A percentile compares a stretch with the other conserved stretches of the same genome.
These are phyloP conservation scores for Arthroderma sp. DNA, from an alignment of 2,329 filamentous ascomycete species.

Conservation along the genomic window DNA sequence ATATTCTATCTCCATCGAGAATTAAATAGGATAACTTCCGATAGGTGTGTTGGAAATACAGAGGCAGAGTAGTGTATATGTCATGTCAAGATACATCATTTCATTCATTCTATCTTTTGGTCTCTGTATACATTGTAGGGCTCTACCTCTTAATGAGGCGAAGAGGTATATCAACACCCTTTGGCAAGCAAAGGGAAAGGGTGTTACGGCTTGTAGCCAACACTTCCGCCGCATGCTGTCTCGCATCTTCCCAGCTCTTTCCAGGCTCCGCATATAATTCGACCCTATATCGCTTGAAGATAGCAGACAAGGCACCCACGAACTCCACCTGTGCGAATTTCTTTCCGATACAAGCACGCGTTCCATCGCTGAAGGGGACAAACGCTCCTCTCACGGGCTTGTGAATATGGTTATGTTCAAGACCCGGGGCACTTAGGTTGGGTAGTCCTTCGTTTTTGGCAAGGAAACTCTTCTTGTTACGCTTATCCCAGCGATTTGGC, in stretches of 20 bases:
- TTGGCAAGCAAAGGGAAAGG: neutral
- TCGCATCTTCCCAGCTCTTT: neutral
- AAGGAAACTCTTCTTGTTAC: slow-evolving; percentile 13
- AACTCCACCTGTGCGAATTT: slow-evolving; percentile 46
- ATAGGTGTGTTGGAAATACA: no score
- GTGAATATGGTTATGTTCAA: slow-evolving; percentile 14
- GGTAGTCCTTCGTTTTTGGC: slow-evolving; percentile 9
- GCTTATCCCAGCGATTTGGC: slow-evolving; percentile 14
- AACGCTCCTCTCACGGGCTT: slow-evolving; percentile 34
- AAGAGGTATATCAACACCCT: neutral
- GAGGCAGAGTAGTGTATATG: no score
- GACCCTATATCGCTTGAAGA: slow-evolving; percentile 27
- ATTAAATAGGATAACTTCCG: no score
- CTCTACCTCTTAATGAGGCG: neutral
- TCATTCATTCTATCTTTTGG: no score
- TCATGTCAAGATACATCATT: no score
- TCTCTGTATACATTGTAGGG: no score
- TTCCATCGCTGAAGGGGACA: slow-evolving; percentile 43
- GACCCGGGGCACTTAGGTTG: slow-evolving; percentile 9
- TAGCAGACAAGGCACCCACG: slow-evolving; percentile 38
- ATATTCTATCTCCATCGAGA: no score
- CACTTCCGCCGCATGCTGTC: neutral
- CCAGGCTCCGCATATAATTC: neutral
- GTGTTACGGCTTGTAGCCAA: neutral
- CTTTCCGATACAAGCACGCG: slow-evolving; percentile 42